Base-by-base conservation (phyloP, 2,329 filamentous ascomycete genomes). In the Calonectria crousiana region DNA sequence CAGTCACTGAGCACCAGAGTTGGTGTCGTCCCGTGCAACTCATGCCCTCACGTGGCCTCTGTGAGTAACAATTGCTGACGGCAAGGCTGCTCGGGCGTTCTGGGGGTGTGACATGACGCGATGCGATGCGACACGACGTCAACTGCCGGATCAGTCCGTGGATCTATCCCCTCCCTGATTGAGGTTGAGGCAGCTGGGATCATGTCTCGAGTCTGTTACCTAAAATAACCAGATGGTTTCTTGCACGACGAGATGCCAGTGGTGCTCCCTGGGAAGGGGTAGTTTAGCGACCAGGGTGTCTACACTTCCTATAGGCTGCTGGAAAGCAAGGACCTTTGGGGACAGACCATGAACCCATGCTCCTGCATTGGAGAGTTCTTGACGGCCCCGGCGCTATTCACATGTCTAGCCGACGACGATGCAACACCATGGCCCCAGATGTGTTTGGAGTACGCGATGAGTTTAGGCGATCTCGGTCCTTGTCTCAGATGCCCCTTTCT, bases 41-140 rank as follows among this genome's bases (percentile, higher is more conserved):
- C 64, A 65, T 67, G 69, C 44, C 64, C 76, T 79, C 78, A 79
- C 78, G 73, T 79, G 77, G 73, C 58, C 74, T 75, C 58, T 74
- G 34, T 62, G 67, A 67, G 72, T 74, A 74, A 73, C 65, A 69
- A 51, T 72, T 74, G 78, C 77, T 80, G 78, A 80, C 77, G 72
- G 62, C 51, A 70, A 75, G 77, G 75, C 78, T 77, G 74, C 69
- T 36, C 64, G 67, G 65, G 34, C 47, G 49, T 32, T 64, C 11
- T 52, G 23, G 62, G 69, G 72, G 68, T 32, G 67, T 70, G 53
- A 69, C 58, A 65, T 34, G 66, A 66, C 56, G 52, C 34, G 58
- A 62, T 62, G 53, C 73, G 26, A 66, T 56, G 52, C 34, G 58
- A 62, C 56, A 49, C 73, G 26, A 65, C 65, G 64, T 56, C 56